These are phyloP conservation scores for Suhomyces sp. DNA, from an alignment of 805 yeast species.

Conservation along the genomic window DNA sequence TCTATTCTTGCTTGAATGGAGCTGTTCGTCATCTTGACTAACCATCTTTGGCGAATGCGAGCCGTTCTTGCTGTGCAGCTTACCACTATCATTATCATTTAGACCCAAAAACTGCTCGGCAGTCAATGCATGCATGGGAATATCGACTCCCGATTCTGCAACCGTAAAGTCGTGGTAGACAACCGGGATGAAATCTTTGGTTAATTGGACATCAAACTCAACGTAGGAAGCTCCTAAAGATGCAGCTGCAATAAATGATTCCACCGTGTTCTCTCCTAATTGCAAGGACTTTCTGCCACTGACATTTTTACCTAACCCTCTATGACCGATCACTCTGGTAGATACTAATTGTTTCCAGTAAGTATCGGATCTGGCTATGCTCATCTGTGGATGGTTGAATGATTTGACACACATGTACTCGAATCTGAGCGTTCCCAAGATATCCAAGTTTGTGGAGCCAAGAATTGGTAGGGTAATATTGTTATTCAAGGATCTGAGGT, in stretches of 20 bases:
- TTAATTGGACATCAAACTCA: conserved; percentile 93
- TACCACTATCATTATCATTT: conserved; percentile 25
- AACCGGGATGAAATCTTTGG: conserved; percentile 88
- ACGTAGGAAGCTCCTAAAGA: conserved; percentile 95
- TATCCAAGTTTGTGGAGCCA: conserved; percentile 65
- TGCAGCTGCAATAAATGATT: conserved; percentile 93
- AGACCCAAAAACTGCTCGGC: conserved; percentile 79
- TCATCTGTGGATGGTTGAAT: conserved; percentile 67
- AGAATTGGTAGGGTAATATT: conserved; percentile 71
- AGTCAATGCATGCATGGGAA: conserved; percentile 92
- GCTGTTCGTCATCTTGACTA: conserved; percentile 27
- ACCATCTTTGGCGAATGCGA: not conserved
- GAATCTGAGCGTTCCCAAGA: conserved; percentile 74
- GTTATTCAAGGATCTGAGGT: conserved; percentile 64
- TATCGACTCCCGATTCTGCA: conserved; percentile 93
- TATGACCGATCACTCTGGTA: conserved; percentile 91
- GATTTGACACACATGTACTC: conserved; percentile 71
- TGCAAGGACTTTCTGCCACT: conserved; percentile 73
- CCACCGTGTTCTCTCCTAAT: conserved; percentile 92
- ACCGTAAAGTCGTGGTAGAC: conserved; percentile 92
- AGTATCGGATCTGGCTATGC: conserved; percentile 64
- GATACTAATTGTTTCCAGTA: conserved; percentile 90
- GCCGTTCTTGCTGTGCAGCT: conserved; percentile 4
- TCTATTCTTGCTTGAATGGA: conserved; percentile 27
- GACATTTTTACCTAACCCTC: conserved; percentile 89